These are phyloP conservation scores for Alternaria gaisen DNA, from an alignment of 2,329 filamentous ascomycete genomes.

Conservation along the genomic window DNA sequence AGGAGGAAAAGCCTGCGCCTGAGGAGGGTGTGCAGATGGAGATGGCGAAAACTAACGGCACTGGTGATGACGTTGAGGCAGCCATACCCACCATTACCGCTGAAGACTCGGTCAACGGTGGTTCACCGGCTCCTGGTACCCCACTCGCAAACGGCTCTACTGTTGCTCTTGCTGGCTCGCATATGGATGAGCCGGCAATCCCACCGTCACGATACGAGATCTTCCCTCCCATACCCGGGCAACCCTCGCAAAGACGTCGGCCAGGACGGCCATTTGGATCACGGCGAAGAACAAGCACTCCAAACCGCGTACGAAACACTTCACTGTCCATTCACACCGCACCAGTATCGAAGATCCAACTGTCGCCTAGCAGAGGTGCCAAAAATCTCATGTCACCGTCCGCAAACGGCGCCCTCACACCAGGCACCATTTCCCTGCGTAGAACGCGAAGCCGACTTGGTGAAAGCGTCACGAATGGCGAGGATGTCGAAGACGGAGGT, in stretches of 20 bases:
- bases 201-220: slow-evolving; percentile 79
- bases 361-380: slow-evolving; percentile 40
- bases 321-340: slow-evolving; percentile 42
- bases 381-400: slow-evolving; percentile 40
- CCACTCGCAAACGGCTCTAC: slow-evolving; percentile 45
- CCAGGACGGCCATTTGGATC: slow-evolving; percentile 51
- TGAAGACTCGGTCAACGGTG: slow-evolving; percentile 42
- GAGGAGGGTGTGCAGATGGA: slow-evolving; percentile 57
- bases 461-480: slow-evolving; percentile 51
- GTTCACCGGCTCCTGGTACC: slow-evolving; percentile 43
- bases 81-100: slow-evolving; percentile 32
- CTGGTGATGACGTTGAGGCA: slow-evolving; percentile 22
- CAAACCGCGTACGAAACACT: slow-evolving; percentile 38
- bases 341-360: slow-evolving; percentile 42
- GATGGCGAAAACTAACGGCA: slow-evolving; percentile 36
- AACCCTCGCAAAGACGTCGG: slow-evolving; percentile 46
- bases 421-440: slow-evolving; percentile 39
- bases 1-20: slow-evolving; percentile 51
- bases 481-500: slow-evolving; percentile 42
- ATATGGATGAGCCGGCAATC: slow-evolving; percentile 58
- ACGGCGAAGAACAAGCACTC: slow-evolving; percentile 48
- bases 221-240: slow-evolving; percentile 72
- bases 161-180: slow-evolving; percentile 40
- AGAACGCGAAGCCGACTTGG: slow-evolving; percentile 57
- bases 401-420: slow-evolving; percentile 44